Evolutionary conservation across 495 filamentous ascomycete genomes (phyloP).

Genomic region (Hypoxylon lenormandii): DNA sequence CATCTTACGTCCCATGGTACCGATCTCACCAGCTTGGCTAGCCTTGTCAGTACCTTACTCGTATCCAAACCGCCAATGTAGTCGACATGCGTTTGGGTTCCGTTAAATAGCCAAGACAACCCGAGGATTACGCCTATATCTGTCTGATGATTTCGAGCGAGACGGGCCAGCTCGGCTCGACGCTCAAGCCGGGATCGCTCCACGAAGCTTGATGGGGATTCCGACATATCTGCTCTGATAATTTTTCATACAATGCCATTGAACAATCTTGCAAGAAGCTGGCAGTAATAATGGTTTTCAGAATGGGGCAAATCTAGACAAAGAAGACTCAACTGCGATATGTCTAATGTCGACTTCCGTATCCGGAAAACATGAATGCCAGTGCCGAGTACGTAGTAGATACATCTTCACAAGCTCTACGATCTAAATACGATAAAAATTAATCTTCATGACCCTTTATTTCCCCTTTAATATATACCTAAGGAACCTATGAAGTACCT

Average conservation of each 20-base stretch:
- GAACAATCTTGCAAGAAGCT: slow-evolving; percentile 1
- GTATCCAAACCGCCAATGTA: slow-evolving; percentile 35
- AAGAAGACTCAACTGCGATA: slow-evolving; percentile 15
- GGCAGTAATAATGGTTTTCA: slow-evolving; percentile 10
- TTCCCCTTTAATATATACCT: neutral
- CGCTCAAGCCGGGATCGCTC: slow-evolving; percentile 35
- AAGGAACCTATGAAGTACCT: neutral
- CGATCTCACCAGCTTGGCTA: slow-evolving; percentile 7
- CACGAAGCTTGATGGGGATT: slow-evolving; percentile 16
- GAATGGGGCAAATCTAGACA: slow-evolving; percentile 3
- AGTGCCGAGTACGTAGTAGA: slow-evolving; percentile 15
- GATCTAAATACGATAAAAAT: neutral
- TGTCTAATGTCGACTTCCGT: slow-evolving; percentile 24
- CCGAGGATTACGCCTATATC: slow-evolving; percentile 32
- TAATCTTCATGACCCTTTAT: neutral
- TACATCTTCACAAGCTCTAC: neutral
- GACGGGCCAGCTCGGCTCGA: slow-evolving; percentile 30
- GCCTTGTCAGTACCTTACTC: slow-evolving; percentile 17
- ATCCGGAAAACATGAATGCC: slow-evolving; percentile 36
- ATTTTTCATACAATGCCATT: slow-evolving; percentile 36
- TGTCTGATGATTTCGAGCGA: slow-evolving; percentile 26
- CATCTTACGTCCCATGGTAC: slow-evolving; percentile 10
- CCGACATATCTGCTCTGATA: slow-evolving; percentile 16
- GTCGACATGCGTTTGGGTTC: slow-evolving; percentile 32
- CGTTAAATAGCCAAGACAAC: slow-evolving; percentile 24